Base-by-base conservation (phyloP, 495 filamentous ascomycete species). In the Viridothelium virens region DNA sequence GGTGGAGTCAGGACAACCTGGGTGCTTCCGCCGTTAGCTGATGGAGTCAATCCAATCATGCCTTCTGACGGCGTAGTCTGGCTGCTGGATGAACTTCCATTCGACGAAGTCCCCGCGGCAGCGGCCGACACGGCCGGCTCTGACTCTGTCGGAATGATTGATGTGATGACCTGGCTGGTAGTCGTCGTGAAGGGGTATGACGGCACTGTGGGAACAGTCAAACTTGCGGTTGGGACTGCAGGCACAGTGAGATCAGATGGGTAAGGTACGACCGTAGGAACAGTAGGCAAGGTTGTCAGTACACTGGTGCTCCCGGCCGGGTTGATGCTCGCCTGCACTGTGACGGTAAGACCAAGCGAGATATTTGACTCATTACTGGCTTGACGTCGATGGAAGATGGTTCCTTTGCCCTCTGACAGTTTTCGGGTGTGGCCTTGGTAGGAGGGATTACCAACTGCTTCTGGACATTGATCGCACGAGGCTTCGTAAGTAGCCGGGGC, bases 351-450 rank as follows among this genome's bases (percentile, higher is more conserved):
- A 3, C 53, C 53, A 14, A 14, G 53, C 31, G 53, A 59, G 11
- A 31, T 2, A 59, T 0, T 31, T 59, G 53, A 33, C 14, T 59
- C 53, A 18, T 5, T 18, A 36, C 31, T 36, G 31, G 53, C 53
- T 31, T 59, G 53, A 59, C 53, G 53, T n/a, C 53, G 53, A 14
- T 59, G 53, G 53, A 59, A 59, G 53, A 59, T 59, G 31, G 53
- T 59, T 7, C 53, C 53, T 36, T 59, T 59, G 53, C 53, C 53
- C 14, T 59, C 53, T 59, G 53, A 59, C 31, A 59, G 25, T 36
- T 59, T 59, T 6, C 53, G 18, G 18, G 53, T 4, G 14, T 59
- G 53, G 25, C 53, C 11, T 3, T 18, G 33, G 25, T 18, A 36
- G 9, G 53, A 59, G 25, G 11, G 25, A 3, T 59, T 59, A 9